Conservation (phyloP, 1,284 basidiomycete genomes). For the Abortiporus biennis region DNA sequence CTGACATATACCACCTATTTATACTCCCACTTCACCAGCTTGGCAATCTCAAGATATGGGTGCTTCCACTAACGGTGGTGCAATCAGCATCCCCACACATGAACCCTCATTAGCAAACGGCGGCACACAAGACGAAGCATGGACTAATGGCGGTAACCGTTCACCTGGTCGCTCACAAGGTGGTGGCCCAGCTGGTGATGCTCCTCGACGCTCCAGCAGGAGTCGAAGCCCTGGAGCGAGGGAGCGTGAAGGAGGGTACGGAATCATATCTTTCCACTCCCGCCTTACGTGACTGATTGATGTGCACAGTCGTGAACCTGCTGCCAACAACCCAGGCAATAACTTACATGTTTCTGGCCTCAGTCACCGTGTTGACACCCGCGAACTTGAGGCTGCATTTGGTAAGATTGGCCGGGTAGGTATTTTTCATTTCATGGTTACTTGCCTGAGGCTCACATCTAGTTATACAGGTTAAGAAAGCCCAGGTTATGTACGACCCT, state of each 20-base stretch:
- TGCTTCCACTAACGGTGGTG: conserved; percentile 41
- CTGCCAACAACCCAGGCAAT: conserved; percentile 81
- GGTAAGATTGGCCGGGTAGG: conserved; percentile 85
- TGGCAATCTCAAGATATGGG: conserved; percentile 79
- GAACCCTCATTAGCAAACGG: conserved; percentile 40
- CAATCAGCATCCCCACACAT: conserved; percentile 61
- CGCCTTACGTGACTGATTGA: conserved; percentile 9
- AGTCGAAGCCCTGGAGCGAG: conserved; percentile 60
- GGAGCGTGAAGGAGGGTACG: conserved; percentile 52
- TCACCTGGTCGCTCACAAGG: conserved; percentile 43
- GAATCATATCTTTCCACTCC: no score
- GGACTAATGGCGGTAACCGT: conserved; percentile 34
- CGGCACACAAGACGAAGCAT: conserved; percentile 30
- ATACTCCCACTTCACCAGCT: conserved; percentile 37
- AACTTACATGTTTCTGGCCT: conserved; percentile 95
- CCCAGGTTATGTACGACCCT: conserved; percentile 95
- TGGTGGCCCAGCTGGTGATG: conserved; percentile 34
- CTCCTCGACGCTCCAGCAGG: conserved; percentile 58
- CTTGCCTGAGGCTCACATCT: neutral
- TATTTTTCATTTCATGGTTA: conserved; percentile 13
- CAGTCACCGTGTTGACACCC: conserved; percentile 74
- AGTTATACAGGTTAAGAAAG: conserved; percentile 66
- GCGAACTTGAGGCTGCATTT: conserved; percentile 85
- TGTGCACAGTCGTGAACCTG: conserved; percentile 23
- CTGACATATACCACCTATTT: conserved; percentile 24